phyloP scores from a whole-genome alignment of 2,329 filamentous ascomycete species.

The Fusarium verrucosum region DNA sequence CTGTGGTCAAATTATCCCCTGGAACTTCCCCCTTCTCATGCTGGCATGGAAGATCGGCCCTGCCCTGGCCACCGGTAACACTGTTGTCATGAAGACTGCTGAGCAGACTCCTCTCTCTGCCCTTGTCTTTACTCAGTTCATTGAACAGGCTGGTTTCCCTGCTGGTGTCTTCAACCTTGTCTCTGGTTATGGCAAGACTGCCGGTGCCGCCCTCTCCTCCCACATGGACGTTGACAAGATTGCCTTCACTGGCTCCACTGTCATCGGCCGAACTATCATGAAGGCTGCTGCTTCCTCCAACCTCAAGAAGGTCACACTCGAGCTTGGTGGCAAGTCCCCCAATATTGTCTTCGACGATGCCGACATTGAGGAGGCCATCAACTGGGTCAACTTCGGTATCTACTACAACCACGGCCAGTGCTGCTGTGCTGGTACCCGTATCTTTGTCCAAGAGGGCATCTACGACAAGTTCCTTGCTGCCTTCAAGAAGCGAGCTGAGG shows the following conservation, averaged over 20 bases:
- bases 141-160: slow-evolving; percentile 83
- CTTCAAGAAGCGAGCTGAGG: slow-evolving; percentile 78
- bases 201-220: slow-evolving; percentile 77
- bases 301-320: slow-evolving; percentile 83
- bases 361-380: slow-evolving; percentile 79
- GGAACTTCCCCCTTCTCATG: slow-evolving; percentile 89
- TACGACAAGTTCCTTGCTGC: slow-evolving; percentile 86
- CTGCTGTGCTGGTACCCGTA: slow-evolving; percentile 80
- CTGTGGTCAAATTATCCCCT: slow-evolving; percentile 88
- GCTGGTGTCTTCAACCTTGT: slow-evolving; percentile 80
- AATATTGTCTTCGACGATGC: slow-evolving; percentile 84
- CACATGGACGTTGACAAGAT: slow-evolving; percentile 88
- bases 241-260: slow-evolving; percentile 81
- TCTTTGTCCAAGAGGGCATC: slow-evolving; percentile 86
- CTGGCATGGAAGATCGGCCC: slow-evolving; percentile 83
- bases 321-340: slow-evolving; percentile 82
- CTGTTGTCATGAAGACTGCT: slow-evolving; percentile 76
- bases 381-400: slow-evolving; percentile 79
- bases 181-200: slow-evolving; percentile 80
- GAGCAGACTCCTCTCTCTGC: slow-evolving; percentile 79
- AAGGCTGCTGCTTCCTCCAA: slow-evolving; percentile 81
- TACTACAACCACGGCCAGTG: slow-evolving; percentile 73
- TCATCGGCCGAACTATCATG: slow-evolving; percentile 79
- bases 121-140: slow-evolving; percentile 69
- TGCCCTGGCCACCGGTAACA: slow-evolving; percentile 77